Percentiles rank a stretch among this genome's conserved stretches.
Evolutionary conservation across 2,329 filamentous ascomycete genomes (phyloP).

Genomic region (Ramularia collo-cygni): DNA sequence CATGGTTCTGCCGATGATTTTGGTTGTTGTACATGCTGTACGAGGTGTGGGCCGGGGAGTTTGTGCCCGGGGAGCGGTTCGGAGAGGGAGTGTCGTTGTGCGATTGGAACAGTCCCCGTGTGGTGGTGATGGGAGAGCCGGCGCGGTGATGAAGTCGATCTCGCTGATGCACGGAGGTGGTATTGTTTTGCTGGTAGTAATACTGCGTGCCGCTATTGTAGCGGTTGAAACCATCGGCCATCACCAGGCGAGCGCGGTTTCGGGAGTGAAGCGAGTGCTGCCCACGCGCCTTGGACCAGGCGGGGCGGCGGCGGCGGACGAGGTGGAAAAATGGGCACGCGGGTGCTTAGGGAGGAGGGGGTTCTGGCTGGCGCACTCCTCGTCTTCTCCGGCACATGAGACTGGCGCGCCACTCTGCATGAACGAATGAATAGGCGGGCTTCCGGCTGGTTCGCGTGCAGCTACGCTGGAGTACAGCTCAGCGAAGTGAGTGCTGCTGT

Average conservation of each 20-base stretch:
- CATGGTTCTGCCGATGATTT: slow-evolving; percentile 60
- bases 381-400: slow-evolving; percentile 46
- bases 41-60: slow-evolving; percentile 52
- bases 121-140: slow-evolving; percentile 38
- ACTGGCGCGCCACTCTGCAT: slow-evolving; percentile 29
- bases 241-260: slow-evolving; percentile 42
- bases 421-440: slow-evolving; percentile 23
- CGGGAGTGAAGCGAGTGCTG: slow-evolving; percentile 12
- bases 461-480: not conserved
- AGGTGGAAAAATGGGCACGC: slow-evolving; percentile 19
- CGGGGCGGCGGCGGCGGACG: slow-evolving; percentile 16
- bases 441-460: slow-evolving; percentile 1
- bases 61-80: slow-evolving; percentile 49
- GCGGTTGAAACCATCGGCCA: slow-evolving; percentile 61
- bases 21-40: slow-evolving; percentile 72
- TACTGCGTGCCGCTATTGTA: slow-evolving; percentile 57
- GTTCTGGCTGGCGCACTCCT: slow-evolving; percentile 40
- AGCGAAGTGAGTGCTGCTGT: not conserved
- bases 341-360: slow-evolving; percentile 35
- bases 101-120: slow-evolving; percentile 37
- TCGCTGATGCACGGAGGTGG: slow-evolving; percentile 39
- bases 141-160: slow-evolving; percentile 40
- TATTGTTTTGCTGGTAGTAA: slow-evolving; percentile 50
- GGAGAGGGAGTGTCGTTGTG: slow-evolving; percentile 49
- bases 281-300: slow-evolving; percentile 7